A percentile compares a stretch with the other conserved stretches of the same genome.
Conservation (phyloP, 805 yeast genomes). For the Wickerhamomyces chambardii region DNA sequence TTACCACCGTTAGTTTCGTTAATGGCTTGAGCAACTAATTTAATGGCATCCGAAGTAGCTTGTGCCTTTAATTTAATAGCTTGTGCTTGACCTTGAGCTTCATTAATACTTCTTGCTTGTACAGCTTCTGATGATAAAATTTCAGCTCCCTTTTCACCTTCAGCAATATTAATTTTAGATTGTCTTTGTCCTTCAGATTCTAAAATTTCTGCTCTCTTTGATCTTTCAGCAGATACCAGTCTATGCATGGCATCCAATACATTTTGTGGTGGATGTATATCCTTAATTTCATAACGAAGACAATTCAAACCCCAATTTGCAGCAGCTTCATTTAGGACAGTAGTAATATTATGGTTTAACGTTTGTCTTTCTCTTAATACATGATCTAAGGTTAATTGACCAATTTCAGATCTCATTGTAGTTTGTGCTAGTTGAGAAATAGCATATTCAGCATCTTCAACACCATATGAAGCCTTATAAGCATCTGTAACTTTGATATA, state of each 20-base stretch:
- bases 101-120: conserved; percentile 51
- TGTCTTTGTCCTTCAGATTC: conserved; percentile 83
- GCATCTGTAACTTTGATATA: conserved; percentile 75
- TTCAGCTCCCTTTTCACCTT: conserved; percentile 65
- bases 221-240: conserved; percentile 81
- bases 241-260: conserved; percentile 89
- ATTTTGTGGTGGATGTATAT: conserved; percentile 79
- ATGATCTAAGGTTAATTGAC: conserved; percentile 70
- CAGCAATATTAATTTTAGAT: conserved; percentile 73
- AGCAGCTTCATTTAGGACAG: conserved; percentile 80
- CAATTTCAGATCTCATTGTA: conserved; percentile 85
- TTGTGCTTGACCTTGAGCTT: conserved; percentile 69
- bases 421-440: conserved; percentile 83
- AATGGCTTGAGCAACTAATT: conserved; percentile 57
- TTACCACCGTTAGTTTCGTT: conserved; percentile 58
- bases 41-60: conserved; percentile 70
- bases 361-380: conserved; percentile 71
- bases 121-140: conserved; percentile 72
- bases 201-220: conserved; percentile 79
- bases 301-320: conserved; percentile 81
- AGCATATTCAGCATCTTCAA: conserved; percentile 82
- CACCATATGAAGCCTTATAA: conserved; percentile 81
- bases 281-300: conserved; percentile 78
- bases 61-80: conserved; percentile 54
- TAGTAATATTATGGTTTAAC: conserved; percentile 63